Conservation (phyloP, 768 basidiomycete species). For the Podaxis rugospora region DNA sequence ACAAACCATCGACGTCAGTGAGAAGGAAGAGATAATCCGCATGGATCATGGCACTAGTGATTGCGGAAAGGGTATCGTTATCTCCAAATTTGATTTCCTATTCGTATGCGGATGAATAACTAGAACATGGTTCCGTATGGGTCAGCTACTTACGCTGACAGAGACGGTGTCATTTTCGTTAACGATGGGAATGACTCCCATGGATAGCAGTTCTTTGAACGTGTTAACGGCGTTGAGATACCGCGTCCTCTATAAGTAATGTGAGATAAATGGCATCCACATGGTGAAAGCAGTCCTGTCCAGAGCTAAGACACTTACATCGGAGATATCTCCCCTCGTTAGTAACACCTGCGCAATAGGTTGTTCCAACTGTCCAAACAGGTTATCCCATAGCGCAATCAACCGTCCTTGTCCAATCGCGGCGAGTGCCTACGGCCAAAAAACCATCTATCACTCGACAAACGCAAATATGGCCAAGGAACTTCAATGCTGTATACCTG, state of each 20-base stretch:
- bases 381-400: slow-evolving; percentile 95
- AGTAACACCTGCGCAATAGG: slow-evolving; percentile 94
- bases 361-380: slow-evolving; percentile 91
- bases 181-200: slow-evolving; percentile 97
- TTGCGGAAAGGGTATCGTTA: slow-evolving; percentile 96
- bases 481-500: slow-evolving; percentile 52
- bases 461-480: neutral
- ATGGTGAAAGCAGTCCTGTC: neutral
- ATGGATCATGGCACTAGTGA: slow-evolving; percentile 95
- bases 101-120: neutral
- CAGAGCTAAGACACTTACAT: slow-evolving; percentile 47
- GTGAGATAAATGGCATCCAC: neutral
- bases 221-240: slow-evolving; percentile 98
- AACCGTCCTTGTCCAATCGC: slow-evolving; percentile 96
- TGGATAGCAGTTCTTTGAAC: slow-evolving; percentile 81
- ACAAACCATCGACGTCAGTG: slow-evolving; percentile 95
- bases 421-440: slow-evolving; percentile 69
- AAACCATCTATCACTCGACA: neutral
- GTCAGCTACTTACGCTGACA: slow-evolving; percentile 70
- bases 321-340: slow-evolving; percentile 95
- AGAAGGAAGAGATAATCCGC: slow-evolving; percentile 96
- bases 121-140: neutral
- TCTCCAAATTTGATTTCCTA: slow-evolving; percentile 99
- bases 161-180: slow-evolving; percentile 99
- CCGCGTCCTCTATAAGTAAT: slow-evolving; percentile 67